These are phyloP conservation scores for Geotrichum cucujoidarum DNA, from an alignment of 1,139 yeast species.

Conservation along the genomic window DNA sequence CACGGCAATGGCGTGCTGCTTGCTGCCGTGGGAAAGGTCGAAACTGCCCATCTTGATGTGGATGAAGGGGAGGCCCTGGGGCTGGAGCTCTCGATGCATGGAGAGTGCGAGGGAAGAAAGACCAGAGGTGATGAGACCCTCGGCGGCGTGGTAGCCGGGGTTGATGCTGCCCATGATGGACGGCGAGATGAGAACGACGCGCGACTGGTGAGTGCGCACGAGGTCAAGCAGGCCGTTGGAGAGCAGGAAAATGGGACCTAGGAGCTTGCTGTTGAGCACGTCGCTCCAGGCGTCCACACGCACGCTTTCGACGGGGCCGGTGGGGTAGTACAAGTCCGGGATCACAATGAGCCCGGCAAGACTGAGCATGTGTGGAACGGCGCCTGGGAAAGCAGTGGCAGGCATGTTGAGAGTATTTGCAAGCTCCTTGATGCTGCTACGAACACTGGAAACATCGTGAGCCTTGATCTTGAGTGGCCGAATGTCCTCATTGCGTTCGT, in stretches of 20 bases:
- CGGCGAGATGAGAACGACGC: conserved; percentile 39
- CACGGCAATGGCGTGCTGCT: conserved; percentile 31
- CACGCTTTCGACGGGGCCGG: conserved; percentile 65
- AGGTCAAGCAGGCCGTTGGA: conserved; percentile 55
- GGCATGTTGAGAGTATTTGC: conserved; percentile 41
- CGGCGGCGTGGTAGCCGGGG: conserved; percentile 43
- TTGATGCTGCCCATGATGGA: conserved; percentile 38
- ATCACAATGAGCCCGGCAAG: conserved; percentile 58
- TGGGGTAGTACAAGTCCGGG: conserved; percentile 61
- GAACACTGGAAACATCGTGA: conserved; percentile 36
- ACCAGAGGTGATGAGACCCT: conserved; percentile 38
- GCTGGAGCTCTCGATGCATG: conserved; percentile 38
- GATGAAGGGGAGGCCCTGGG: conserved; percentile 32
- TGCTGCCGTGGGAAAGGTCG: conserved; percentile 29
- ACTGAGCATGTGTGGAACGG: conserved; percentile 48
- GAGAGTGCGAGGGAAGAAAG: conserved; percentile 36
- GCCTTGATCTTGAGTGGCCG: conserved; percentile 50
- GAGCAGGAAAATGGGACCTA: conserved; percentile 49
- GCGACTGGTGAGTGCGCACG: conserved; percentile 46
- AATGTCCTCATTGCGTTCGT: conserved; percentile 51
- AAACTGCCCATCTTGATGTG: conserved; percentile 40
- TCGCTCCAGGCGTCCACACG: conserved; percentile 51
- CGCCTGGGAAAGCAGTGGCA: conserved; percentile 47
- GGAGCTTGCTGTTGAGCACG: conserved; percentile 44
- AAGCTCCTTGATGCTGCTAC: conserved; percentile 42